Percentiles rank a stretch among this genome's conserved stretches.
Conservation (phyloP, 2,329 filamentous ascomycete species). For the Cladosporium austrohemisphaericum region DNA sequence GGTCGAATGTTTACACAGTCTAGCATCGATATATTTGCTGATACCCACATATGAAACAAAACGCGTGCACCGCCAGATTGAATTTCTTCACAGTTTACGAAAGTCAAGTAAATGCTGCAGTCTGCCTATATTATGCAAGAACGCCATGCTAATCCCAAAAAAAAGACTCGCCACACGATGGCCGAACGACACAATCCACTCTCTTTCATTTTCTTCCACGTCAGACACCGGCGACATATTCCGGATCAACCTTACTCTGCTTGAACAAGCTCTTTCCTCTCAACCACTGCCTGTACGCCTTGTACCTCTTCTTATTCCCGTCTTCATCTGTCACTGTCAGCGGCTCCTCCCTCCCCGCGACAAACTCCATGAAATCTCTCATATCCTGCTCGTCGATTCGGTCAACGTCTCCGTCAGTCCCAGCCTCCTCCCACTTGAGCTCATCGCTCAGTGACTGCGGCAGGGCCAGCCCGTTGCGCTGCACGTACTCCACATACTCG, state of each 20-base stretch:
- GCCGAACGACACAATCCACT: no score
- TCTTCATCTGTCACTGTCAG: constrained; percentile 87
- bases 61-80: neutral
- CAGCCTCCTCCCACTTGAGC: constrained; percentile 43
- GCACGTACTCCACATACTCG: constrained; percentile 79
- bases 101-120: no score
- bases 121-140: no score
- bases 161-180: no score
- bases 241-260: constrained; percentile 60
- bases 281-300: constrained; percentile 93
- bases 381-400: constrained; percentile 61
- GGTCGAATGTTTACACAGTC: neutral
- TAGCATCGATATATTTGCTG: constrained; percentile 1
- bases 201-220: neutral
- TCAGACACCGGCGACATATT: constrained; percentile 31
- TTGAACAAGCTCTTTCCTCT: constrained; percentile 94
- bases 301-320: constrained; percentile 87
- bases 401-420: constrained; percentile 52
- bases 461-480: constrained; percentile 42
- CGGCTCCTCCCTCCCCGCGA: constrained; percentile 75
- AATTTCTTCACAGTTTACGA: no score
- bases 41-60: constrained; percentile 11
- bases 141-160: no score
- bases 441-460: constrained; percentile 12
- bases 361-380: constrained; percentile 70